Evolutionary conservation across 192 early-diverging fungal species (phyloP).

Genomic region (Backusella tarrabulga): DNA sequence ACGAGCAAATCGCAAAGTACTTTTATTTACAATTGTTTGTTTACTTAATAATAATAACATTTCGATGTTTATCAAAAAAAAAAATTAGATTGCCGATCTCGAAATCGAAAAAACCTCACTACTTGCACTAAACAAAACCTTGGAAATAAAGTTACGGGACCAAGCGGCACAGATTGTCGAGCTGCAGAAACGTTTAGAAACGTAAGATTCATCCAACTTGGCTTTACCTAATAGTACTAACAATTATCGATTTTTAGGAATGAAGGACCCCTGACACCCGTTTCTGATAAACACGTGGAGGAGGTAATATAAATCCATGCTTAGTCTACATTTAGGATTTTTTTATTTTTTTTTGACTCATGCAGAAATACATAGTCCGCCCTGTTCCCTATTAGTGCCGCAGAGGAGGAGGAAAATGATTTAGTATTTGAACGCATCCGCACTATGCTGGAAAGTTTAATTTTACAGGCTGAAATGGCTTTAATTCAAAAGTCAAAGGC

Average conservation of each 20-base stretch:
- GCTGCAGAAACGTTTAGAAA: conserved; percentile 23
- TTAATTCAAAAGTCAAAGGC: conserved; percentile 5
- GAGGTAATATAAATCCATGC: conserved; percentile 19
- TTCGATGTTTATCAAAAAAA: not conserved
- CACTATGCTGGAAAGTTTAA: conserved; percentile 6
- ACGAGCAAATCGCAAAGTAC: conserved; percentile 28
- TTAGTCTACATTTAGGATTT: conserved; percentile 5
- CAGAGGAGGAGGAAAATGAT: conserved; percentile 9
- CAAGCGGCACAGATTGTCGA: conserved; percentile 22
- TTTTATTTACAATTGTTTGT: not conserved
- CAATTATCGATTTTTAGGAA: conserved; percentile 12
- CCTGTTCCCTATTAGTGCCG: not conserved
- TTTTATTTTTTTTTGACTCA: conserved; percentile 2
- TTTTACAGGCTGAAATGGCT: conserved; percentile 7
- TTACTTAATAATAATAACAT: conserved; percentile 3
- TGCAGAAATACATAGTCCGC: not conserved
- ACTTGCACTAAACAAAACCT: conserved; percentile 17
- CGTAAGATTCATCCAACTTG: conserved; percentile 7
- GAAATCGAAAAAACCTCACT: conserved; percentile 30
- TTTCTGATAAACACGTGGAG: conserved; percentile 20
- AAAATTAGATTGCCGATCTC: conserved; percentile 26
- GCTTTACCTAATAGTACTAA: not conserved
- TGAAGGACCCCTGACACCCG: conserved; percentile 29
- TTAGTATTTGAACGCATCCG: conserved; percentile 3
- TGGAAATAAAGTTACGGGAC: conserved; percentile 16